These are phyloP conservation scores for Marchantia polymorpha DNA, from an alignment of 225 moss, liverwort and hornwort species.

Conservation along the genomic window DNA sequence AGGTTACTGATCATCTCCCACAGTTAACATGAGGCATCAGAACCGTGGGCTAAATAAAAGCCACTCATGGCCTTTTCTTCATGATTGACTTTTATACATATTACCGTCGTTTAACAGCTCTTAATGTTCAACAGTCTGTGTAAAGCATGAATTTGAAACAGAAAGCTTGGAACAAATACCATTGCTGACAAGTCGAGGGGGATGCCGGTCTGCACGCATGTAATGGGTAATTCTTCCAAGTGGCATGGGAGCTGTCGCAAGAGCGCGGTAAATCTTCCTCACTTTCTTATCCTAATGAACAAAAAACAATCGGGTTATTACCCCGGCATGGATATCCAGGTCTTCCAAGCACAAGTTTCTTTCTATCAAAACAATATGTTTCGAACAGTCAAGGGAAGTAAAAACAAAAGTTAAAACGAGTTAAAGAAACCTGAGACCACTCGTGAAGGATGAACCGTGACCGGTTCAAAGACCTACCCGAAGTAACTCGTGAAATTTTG, in stretches of 20 bases:
- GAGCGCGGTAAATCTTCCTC: conserved; percentile 75
- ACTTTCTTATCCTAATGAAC: conserved; percentile 77
- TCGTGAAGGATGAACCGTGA: neutral
- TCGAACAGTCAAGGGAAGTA: neutral
- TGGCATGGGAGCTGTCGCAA: conserved; percentile 71
- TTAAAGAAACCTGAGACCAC: neutral
- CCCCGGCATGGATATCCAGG: neutral
- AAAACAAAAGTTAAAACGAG: neutral
- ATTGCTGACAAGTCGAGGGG: conserved; percentile 81
- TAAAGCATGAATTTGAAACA: too few relatives aligned
- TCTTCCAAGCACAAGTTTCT: neutral
- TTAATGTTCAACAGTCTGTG: neutral
- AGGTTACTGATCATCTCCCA: neutral
- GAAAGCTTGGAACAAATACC: conserved; percentile 32
- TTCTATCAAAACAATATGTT: neutral
- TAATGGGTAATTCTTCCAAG: conserved; percentile 63
- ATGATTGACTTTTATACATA: too few relatives aligned
- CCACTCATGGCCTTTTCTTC: too few relatives aligned
- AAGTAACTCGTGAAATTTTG: conserved; percentile 85
- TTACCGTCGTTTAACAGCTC: neutral
- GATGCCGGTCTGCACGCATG: conserved; percentile 81
- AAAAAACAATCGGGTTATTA: neutral
- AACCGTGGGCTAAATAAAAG: neutral
- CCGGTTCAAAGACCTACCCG: conserved; percentile 44
- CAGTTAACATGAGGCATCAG: neutral